Percentiles rank a stretch among this genome's conserved stretches.
phyloP scores from a whole-genome alignment of 768 basidiomycete species.

The Porphyrellus cyaneotinctus region DNA sequence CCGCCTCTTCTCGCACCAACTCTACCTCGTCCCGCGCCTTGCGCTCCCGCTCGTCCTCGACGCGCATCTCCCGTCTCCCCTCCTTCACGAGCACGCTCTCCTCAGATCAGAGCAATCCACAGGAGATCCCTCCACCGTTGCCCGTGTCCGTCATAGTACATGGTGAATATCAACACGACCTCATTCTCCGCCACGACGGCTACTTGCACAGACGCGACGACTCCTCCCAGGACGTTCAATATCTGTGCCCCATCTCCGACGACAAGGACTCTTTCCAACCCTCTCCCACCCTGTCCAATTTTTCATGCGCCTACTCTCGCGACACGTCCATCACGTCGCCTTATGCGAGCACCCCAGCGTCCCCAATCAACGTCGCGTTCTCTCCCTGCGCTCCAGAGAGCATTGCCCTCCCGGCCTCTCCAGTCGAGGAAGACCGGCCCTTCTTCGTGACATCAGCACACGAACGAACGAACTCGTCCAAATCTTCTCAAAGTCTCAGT shows the following conservation, averaged over 20 bases:
- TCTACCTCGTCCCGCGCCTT: conserved; percentile 26
- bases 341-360: conserved; percentile 19
- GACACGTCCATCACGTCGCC: conserved; percentile 26
- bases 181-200: conserved; percentile 15
- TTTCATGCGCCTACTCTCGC: conserved; percentile 25
- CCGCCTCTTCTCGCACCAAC: conserved; percentile 25
- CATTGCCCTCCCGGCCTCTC: conserved; percentile 26
- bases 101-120: conserved; percentile 30
- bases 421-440: conserved; percentile 10
- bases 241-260: conserved; percentile 13
- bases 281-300: conserved; percentile 28
- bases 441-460: not conserved
- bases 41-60: conserved; percentile 31
- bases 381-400: conserved; percentile 21
- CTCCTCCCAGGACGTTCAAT: conserved; percentile 17
- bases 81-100: conserved; percentile 34
- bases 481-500: conserved; percentile 5
- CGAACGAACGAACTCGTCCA: conserved; percentile 5
- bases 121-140: conserved; percentile 22
- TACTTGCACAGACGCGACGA: conserved; percentile 16
- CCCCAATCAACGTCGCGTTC: conserved; percentile 21
- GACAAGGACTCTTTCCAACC: conserved; percentile 27
- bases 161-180: conserved; percentile 26
- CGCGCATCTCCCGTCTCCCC: conserved; percentile 29
- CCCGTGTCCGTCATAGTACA: conserved; percentile 32